Percentiles rank a stretch among this genome's conserved stretches.
Evolutionary conservation across 1,284 basidiomycete genomes (phyloP).

Genomic region (Papiliotrema fonsecae): DNA sequence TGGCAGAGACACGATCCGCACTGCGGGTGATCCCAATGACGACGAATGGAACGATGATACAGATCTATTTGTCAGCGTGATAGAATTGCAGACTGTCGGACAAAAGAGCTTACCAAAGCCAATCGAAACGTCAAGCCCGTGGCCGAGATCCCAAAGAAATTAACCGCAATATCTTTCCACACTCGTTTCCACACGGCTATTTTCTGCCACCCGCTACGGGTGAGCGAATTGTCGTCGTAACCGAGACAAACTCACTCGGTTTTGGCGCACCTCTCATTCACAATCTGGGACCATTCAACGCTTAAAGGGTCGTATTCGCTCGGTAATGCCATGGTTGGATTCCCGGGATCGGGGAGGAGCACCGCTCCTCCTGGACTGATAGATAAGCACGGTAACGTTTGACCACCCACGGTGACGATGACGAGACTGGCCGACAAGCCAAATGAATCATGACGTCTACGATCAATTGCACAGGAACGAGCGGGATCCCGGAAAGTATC

Average conservation of each 20-base stretch:
- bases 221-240: not conserved
- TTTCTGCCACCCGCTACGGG: not conserved
- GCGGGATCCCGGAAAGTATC: slow-evolving; percentile 10
- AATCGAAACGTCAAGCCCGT: not conserved
- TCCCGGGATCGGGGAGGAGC: slow-evolving; percentile 8
- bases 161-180: not conserved
- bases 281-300: not conserved
- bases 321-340: slow-evolving; percentile 1
- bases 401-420: not conserved
- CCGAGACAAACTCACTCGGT: not conserved
- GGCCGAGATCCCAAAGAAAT: not conserved
- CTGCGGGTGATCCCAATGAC: too few species aligned
- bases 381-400: not conserved
- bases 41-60: too few species aligned
- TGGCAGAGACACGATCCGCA: too few species aligned
- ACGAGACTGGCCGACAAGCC: not conserved
- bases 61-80: too few species aligned
- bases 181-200: not conserved
- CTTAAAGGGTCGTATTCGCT: slow-evolving; percentile 9
- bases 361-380: slow-evolving; percentile 7
- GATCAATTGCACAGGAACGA: slow-evolving; percentile 6
- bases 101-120: not conserved
- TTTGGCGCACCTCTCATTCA: not conserved
- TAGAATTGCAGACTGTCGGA: too few species aligned
- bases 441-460: slow-evolving; percentile 7